Base-by-base conservation (phyloP, 305 asterid species). In the Fraxinus ornus region DNA sequence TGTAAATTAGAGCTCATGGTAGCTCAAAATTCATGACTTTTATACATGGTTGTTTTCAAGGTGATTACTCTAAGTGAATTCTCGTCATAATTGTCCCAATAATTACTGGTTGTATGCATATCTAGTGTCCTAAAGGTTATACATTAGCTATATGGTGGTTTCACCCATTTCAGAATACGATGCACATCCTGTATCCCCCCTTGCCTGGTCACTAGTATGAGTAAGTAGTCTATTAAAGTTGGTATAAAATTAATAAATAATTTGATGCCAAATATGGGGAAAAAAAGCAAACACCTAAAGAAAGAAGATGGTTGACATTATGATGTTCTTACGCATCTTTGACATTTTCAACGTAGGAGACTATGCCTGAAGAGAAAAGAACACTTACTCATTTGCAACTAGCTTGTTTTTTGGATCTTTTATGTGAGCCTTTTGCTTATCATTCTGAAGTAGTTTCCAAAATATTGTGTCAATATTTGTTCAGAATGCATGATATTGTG, bases 1-100 rank as follows among this genome's bases (percentile, higher is more conserved):
- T 75, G 85, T 82, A 44, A 66, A 62, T 82, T 81, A 73, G 78
- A 82, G 36, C 55, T 79, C 87, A 55, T 80, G 62, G 68, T 82
- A 79, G 83, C 81, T 83, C 70, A 79, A 15, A 68, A 83, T 80
- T 82, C 1, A 17, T 21, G 75, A 47, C 70, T 72, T 22, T 3
- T 10, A 66, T 76, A 49, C 70, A 37, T 37, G 32, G 33, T 21
- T 60, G 28, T 60, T n/a, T 21, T 21, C 70, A 60, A 60, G 70
- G 70, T 68, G 19, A 68, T 10, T 68, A 68, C 74, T 26, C 19
- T 24, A 13, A 26, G 9, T 26, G 36, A 10, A 68, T 68, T 12
- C 37, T 68, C 7, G 5, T 68, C 36, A 10, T 9, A 26, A 28
- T 68, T 68, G 19, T 68, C 74, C 37, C 21, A 26, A 68, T 26